phyloP scores from a whole-genome alignment of 2,329 filamentous ascomycete genomes.

The Aspergillus oerlinghausenensis region DNA sequence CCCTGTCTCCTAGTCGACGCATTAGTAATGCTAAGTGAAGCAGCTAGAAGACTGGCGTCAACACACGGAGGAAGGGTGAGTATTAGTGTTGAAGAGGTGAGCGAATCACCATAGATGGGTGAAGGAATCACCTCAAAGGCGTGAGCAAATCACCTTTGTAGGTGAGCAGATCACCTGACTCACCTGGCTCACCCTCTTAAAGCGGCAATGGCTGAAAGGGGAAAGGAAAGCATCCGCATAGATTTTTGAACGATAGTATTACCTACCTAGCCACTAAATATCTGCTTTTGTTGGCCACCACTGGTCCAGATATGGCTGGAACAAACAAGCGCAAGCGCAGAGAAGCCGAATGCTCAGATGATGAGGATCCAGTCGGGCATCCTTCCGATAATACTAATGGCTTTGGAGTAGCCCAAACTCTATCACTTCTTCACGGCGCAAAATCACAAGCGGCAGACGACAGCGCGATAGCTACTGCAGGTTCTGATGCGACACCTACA shows the following conservation, averaged over 20 bases:
- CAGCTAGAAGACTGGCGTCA: slow-evolving; percentile 4
- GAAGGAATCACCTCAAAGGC: too few species aligned
- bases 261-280: not conserved
- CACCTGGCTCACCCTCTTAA: slow-evolving; percentile 10
- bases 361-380: slow-evolving; percentile 19
- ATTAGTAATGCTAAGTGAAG: slow-evolving; percentile 2
- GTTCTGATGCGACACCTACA: not conserved
- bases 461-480: slow-evolving; percentile 3
- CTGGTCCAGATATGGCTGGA: slow-evolving; percentile 16
- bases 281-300: not conserved
- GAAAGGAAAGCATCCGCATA: not conserved
- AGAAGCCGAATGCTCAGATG: slow-evolving; percentile 16
- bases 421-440: slow-evolving; percentile 26
- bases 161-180: slow-evolving; percentile 8
- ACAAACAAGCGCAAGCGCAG: slow-evolving; percentile 32
- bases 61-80: slow-evolving; percentile 3
- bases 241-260: not conserved
- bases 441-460: slow-evolving; percentile 9
- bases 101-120: too few species aligned
- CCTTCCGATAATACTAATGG: slow-evolving; percentile 13
- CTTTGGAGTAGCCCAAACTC: slow-evolving; percentile 29
- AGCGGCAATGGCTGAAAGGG: slow-evolving; percentile 6
- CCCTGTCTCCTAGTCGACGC: too few species aligned
- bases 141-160: slow-evolving; percentile 1
- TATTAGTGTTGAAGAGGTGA: not conserved